These are phyloP conservation scores for Periconia sp. DNA, from an alignment of 2,329 filamentous ascomycete species.

Conservation along the genomic window DNA sequence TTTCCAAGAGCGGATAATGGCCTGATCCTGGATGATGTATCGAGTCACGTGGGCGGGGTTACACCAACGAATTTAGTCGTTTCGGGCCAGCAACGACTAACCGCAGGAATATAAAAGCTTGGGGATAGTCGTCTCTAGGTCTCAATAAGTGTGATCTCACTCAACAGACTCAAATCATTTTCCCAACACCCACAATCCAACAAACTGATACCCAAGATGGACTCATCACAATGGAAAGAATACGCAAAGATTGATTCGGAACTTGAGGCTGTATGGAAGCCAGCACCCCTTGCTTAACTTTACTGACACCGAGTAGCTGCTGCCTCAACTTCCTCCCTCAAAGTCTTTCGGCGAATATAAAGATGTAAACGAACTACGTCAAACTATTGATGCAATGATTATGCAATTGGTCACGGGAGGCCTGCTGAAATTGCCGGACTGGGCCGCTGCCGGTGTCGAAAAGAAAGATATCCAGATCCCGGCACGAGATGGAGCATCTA, in stretches of 20 bases:
- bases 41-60: no score
- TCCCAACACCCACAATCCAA: no score
- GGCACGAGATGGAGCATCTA: slow-evolving; percentile 12
- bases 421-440: slow-evolving; percentile 11
- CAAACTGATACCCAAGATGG: no score
- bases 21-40: no score
- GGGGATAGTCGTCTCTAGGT: no score
- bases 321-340: slow-evolving; percentile 11
- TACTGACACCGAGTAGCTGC: slow-evolving; percentile 9
- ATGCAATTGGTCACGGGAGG: slow-evolving; percentile 12
- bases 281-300: neutral
- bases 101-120: no score
- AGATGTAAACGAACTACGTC: slow-evolving; percentile 1
- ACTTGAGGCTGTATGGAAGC: slow-evolving; percentile 13
- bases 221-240: slow-evolving; percentile 16
- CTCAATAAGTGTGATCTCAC: no score
- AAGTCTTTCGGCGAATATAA: slow-evolving; percentile 14
- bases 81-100: no score
- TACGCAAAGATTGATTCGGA: slow-evolving; percentile 22
- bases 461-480: slow-evolving; percentile 22
- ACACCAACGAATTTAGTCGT: no score
- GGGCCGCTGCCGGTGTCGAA: slow-evolving; percentile 10
- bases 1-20: no score
- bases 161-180: no score
- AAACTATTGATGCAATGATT: slow-evolving; percentile 6